These are phyloP conservation scores for Diaporthe vaccinii DNA, from an alignment of 2,329 filamentous ascomycete genomes.

Conservation along the genomic window DNA sequence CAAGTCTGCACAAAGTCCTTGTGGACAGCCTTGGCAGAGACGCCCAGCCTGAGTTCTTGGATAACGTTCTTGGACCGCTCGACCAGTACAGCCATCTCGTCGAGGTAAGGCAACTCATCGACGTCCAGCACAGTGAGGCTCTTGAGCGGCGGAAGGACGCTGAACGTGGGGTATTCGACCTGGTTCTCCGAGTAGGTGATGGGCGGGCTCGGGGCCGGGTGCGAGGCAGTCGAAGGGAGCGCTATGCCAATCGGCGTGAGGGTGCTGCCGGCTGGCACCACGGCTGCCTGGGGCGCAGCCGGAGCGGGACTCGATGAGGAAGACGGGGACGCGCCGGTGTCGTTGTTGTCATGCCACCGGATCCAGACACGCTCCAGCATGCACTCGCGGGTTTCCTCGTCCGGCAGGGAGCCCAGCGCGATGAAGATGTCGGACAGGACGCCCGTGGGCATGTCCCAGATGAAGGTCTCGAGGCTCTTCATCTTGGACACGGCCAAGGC, in stretches of 20 bases:
- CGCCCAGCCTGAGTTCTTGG: constrained; percentile 80
- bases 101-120: constrained; percentile 84
- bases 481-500: constrained; percentile 85
- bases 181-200: constrained; percentile 66
- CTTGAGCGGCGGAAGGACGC: constrained; percentile 79
- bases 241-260: constrained; percentile 58
- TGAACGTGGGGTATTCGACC: constrained; percentile 85
- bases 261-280: constrained; percentile 52
- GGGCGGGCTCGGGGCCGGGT: constrained; percentile 52
- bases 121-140: constrained; percentile 84
- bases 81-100: constrained; percentile 85
- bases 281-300: constrained; percentile 42
- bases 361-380: constrained; percentile 83
- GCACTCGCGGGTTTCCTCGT: constrained; percentile 71
- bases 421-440: constrained; percentile 86
- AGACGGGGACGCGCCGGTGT: constrained; percentile 53
- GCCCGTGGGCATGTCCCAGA: constrained; percentile 92
- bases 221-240: constrained; percentile 48
- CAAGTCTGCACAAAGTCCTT: constrained; percentile 71
- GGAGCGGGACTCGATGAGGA: constrained; percentile 47
- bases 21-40: constrained; percentile 65
- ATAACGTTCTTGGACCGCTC: constrained; percentile 76
- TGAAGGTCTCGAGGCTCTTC: constrained; percentile 84
- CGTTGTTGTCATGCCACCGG: constrained; percentile 84
- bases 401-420: constrained; percentile 78